phyloP scores from a whole-genome alignment of 2,329 filamentous ascomycete species.

The Helminthosporium solani region DNA sequence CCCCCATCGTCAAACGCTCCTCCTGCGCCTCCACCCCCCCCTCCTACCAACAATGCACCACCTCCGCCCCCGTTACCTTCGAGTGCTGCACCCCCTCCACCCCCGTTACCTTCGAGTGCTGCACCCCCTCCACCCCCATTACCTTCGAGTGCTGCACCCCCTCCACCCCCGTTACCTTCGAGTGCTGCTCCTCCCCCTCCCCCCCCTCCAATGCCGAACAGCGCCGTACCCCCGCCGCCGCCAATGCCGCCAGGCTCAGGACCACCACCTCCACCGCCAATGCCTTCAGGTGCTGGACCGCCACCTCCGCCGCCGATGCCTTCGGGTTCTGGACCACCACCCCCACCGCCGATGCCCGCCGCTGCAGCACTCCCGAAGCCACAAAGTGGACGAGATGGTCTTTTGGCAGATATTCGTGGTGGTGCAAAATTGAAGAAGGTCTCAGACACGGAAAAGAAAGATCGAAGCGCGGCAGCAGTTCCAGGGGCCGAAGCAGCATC shows the following conservation, averaged over 20 bases:
- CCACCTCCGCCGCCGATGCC: slow-evolving; percentile 44
- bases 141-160: no score
- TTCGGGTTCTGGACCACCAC: slow-evolving; percentile 31
- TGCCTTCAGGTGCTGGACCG: slow-evolving; percentile 29
- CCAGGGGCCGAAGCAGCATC: slow-evolving; percentile 48
- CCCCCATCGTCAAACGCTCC: slow-evolving; percentile 23
- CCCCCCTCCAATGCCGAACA: slow-evolving; percentile 44
- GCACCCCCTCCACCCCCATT: no score
- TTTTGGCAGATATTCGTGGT: slow-evolving; percentile 71
- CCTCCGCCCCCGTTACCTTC: slow-evolving; percentile 32
- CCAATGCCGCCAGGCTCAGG: slow-evolving; percentile 24
- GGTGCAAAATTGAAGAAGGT: slow-evolving; percentile 71
- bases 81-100: slow-evolving; percentile 47
- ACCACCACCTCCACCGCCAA: slow-evolving; percentile 45
- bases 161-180: slow-evolving; percentile 33
- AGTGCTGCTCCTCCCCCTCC: slow-evolving; percentile 48
- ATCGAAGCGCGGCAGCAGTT: slow-evolving; percentile 67
- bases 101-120: slow-evolving; percentile 35
- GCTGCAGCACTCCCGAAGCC: slow-evolving; percentile 37
- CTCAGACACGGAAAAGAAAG: slow-evolving; percentile 66
- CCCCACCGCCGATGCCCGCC: slow-evolving; percentile 39
- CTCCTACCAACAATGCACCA: slow-evolving; percentile 34
- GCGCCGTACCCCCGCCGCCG: slow-evolving; percentile 36
- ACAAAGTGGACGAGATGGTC: slow-evolving; percentile 56
- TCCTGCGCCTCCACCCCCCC: slow-evolving; percentile 38